Evolutionary conservation across 2,329 filamentous ascomycete genomes (phyloP), one percentile per base, ranked within the genome.

Genomic region (Aspergillus fijiensis): DNA sequence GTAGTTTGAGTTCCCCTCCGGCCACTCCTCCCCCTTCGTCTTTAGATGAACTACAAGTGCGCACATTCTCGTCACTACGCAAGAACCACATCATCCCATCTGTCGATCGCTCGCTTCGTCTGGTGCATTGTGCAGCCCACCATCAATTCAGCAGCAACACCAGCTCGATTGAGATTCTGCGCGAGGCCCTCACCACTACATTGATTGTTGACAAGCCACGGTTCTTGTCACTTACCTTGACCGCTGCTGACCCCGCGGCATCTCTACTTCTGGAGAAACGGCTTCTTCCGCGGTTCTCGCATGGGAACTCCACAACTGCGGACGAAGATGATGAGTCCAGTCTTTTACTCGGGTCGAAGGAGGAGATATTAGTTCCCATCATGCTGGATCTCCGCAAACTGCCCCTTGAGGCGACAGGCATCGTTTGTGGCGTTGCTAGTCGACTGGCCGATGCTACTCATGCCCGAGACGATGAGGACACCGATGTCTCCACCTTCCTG

Each of bases 361-460:
- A 79, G 51, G 87, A 87, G 65, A 86, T 86, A 60, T 82, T 93
- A 35, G 86, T 96, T 1, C 92, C 95, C 1, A 95, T 99, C 67
- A 94, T 92, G 60, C 83, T 99, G 3, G 92, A 98, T 69, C 82
- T 99, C 27, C 87, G 86, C 21, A 87, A 86, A 48, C 80, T 98
- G 47, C 91, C 94, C 0, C 83, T 94, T 48, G 92, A 96, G 74
- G 92, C 92, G 7, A 96, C 93, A 0, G 94, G 94, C 23, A 97
- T 99, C 60, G 92, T 99, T 3, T 97, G 93, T 67, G 94, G 95
- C 29, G 91, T 99, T 2, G 93, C 94, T 0, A 91, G 92, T 27
- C 85, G 87, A 57, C 81, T 98, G 29, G 89, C 92, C 0, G 86
- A 90, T 53, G 90, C 90, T 50, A 88, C 91, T 74, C 77, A 81